Base-by-base conservation (phyloP, 2,329 filamentous ascomycete species). In the Aspergillus awamori region DNA sequence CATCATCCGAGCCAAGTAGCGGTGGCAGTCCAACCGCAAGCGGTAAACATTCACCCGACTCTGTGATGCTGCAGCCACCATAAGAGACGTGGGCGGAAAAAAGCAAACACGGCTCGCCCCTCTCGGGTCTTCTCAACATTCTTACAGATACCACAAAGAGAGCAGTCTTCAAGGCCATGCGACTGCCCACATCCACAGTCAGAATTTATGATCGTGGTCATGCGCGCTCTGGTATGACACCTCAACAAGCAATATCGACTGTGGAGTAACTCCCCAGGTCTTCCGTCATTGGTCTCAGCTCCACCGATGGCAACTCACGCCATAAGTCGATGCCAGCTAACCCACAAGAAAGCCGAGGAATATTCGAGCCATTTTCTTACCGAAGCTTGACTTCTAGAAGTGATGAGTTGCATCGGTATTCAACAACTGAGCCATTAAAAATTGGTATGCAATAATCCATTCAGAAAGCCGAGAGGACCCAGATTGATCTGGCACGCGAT, bases 1-100 rank as follows among this genome's bases (percentile, higher is more conserved):
- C n/a, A 51, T 28, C 15, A 33, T 51, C 26, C 26, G 15, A 33
- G 47, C 47, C 47, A 49, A 30, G 15, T 26, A 49, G 13, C 26
- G 47, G n/a, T 51, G 47, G 30, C 47, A 28, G n/a, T 15, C 47
- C 24, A 51, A 51, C 26, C n/a, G 24, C 47, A 51, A 51, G 26
- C 15, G 26, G 26, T 28, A 30, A n/a, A 15, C 15, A 28, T 28
- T 20, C 24, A 17, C 47, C 28, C 47, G 28, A 51, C 24, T 17
- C 26, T 15, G 47, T 51, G 26, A 51, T 26, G 47, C 47, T 51
- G 47, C 47, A 28, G 24, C 47, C 47, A 33, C 47, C 24, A 51
- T 20, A 20, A 51, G 47, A 51, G 47, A 33, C 47, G 47, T 51
- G 47, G 47, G 30, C n/a, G 47, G 47, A 22, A 51, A 51, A 33